Conservation (phyloP, 2,329 filamentous ascomycete genomes). For the Fusarium irregulare region DNA sequence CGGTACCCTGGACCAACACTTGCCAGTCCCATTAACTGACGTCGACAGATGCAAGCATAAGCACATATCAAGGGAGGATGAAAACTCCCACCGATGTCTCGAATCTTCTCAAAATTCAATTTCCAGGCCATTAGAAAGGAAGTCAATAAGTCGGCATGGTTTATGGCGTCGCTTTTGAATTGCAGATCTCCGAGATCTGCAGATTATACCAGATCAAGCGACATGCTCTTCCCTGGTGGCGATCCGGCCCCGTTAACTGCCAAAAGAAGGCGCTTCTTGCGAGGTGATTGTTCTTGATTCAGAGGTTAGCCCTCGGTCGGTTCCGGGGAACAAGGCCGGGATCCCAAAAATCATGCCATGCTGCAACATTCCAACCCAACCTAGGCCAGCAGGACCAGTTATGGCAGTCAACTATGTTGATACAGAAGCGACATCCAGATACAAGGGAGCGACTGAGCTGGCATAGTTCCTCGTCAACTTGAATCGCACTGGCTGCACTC, state of each 20-base stretch:
- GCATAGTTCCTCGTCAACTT: not conserved
- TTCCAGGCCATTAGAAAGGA: not conserved
- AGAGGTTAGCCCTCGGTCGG: not conserved
- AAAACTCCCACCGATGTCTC: not conserved
- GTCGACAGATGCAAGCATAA: not conserved
- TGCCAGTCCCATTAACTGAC: not conserved
- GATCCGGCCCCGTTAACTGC: not conserved
- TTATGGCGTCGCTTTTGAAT: not conserved
- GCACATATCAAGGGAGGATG: not conserved
- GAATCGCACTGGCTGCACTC: not conserved
- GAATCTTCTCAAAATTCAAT: not conserved
- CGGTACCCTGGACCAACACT: not conserved
- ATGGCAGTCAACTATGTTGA: not conserved
- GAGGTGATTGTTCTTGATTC: not conserved
- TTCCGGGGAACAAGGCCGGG: not conserved
- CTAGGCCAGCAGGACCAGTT: not conserved
- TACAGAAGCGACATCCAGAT: slow-evolving; percentile 3
- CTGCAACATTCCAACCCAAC: slow-evolving; percentile 13
- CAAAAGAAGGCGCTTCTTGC: slow-evolving; percentile 9
- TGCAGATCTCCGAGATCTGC: slow-evolving; percentile 16
- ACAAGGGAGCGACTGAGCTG: not conserved
- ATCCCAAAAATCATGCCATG: not conserved
- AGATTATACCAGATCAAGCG: not conserved
- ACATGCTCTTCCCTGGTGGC: not conserved
- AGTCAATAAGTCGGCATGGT: not conserved